Evolutionary conservation across 345 rosid genomes (phyloP), one percentile per base, ranked within the genome.

Genomic region (Eucalyptus sp.): DNA sequence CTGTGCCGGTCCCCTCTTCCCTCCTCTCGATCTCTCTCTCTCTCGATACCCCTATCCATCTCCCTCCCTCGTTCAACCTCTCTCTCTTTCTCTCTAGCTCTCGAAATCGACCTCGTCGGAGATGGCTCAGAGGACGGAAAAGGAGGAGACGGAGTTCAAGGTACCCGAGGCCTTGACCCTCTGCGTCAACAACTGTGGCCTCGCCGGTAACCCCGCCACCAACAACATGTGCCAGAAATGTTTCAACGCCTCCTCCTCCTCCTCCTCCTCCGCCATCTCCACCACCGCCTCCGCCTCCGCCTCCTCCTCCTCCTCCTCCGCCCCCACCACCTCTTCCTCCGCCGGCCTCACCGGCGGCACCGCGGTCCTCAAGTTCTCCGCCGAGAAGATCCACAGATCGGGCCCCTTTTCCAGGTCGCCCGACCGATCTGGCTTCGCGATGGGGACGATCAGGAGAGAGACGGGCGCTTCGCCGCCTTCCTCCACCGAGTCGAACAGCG

Each of bases 141-240:
- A 97, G 49, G 99, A 97, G 92, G 99, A 97, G 94, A 96, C 99
- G 20, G 99, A 97, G 92, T 96, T 96, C 92, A 95, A 97, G 93
- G 98, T 97, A 1, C 97, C 97, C 50, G 99, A 97, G 56, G 87
- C 96, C 89, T 87, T 96, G 86, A 87, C 97, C 58, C 91, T 94
- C 11, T 98, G 99, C 79, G 89, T 93, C 71, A 97, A 97, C 89
- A 97, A 97, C 92, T 98, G 99, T 86, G 97, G 98, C 68, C 94
- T 96, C 79, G 93, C 97, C 5, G 99, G 96, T 2, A 98, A 95
- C 91, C 99, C 99, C 0, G 96, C 99, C 27, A 96, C 98, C 86
- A 98, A 97, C 91, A 96, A 97, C 88, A 97, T 96, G 99, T 97
- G 99, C 93, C 98, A 97, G 94, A 95, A 98, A 87, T 97, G 99